Conservation (phyloP, 1,284 basidiomycete genomes). For the Trichosporon sp. region DNA sequence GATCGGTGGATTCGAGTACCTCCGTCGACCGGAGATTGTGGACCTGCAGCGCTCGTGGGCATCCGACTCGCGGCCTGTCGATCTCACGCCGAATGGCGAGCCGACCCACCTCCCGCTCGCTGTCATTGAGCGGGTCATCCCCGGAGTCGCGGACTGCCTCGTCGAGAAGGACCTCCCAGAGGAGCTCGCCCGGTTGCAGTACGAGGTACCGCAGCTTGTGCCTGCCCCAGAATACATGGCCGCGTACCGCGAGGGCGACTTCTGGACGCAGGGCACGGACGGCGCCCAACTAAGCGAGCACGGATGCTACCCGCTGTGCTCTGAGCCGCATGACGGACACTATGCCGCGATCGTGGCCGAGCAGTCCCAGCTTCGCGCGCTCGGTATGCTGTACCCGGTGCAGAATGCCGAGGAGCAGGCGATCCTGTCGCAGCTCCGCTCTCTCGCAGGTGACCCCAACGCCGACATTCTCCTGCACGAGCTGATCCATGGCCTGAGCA, state of each 20-base stretch:
- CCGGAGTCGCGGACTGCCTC: slow-evolving; percentile 18
- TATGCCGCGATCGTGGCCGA: slow-evolving; percentile 20
- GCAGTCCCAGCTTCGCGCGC: slow-evolving; percentile 24
- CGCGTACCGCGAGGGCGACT: slow-evolving; percentile 13
- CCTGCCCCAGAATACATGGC: slow-evolving; percentile 19
- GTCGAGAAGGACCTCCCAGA: not conserved
- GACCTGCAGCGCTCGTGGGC: slow-evolving; percentile 25
- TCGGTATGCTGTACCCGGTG: slow-evolving; percentile 24
- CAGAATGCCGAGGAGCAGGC: slow-evolving; percentile 22
- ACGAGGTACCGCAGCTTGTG: not conserved
- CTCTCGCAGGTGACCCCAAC: slow-evolving; percentile 15
- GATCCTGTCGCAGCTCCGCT: slow-evolving; percentile 15
- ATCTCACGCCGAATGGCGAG: not conserved
- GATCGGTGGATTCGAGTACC: slow-evolving; percentile 27
- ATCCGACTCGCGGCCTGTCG: slow-evolving; percentile 5
- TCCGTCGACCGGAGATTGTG: slow-evolving; percentile 25
- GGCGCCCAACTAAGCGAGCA: not conserved
- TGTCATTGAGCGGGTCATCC: slow-evolving; percentile 18
- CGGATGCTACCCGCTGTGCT: slow-evolving; percentile 28
- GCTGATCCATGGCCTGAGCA: slow-evolving; percentile 20
- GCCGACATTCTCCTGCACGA: slow-evolving; percentile 20
- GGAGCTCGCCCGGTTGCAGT: slow-evolving; percentile 6
- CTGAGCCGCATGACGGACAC: slow-evolving; percentile 15
- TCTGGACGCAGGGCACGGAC: slow-evolving; percentile 23
- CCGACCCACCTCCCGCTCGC: not conserved